These are phyloP conservation scores for Besnoitia besnoiti DNA, from an alignment of 169 alveolate species.

Conservation along the genomic window DNA sequence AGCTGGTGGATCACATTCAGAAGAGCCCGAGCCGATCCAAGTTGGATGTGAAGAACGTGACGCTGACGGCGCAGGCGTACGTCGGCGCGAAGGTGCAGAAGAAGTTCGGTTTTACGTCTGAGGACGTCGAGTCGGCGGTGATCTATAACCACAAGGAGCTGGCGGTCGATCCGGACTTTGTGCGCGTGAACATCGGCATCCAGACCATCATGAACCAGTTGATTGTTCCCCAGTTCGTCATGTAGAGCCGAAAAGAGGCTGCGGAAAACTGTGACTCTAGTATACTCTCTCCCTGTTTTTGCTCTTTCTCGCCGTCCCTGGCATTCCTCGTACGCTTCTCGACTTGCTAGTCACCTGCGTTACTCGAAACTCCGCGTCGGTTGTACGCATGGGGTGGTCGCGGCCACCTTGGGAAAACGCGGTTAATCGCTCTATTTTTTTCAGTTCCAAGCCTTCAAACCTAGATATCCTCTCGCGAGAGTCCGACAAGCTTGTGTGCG, in stretches of 20 bases:
- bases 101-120: slow-evolving; percentile 71
- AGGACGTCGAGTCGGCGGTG: slow-evolving; percentile 78
- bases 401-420: no score
- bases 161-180: slow-evolving; percentile 72
- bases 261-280: no score
- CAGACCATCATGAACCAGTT: slow-evolving; percentile 67
- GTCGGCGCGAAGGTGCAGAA: slow-evolving; percentile 77
- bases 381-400: no score
- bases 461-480: no score
- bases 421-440: no score
- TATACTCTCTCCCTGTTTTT: not conserved
- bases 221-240: slow-evolving; percentile 45
- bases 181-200: slow-evolving; percentile 72
- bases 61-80: slow-evolving; percentile 76
- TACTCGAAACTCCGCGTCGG: no score
- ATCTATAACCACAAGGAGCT: slow-evolving; percentile 71
- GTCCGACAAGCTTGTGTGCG: no score
- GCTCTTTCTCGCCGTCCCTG: not conserved
- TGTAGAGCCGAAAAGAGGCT: not conserved
- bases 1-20: slow-evolving; percentile 68
- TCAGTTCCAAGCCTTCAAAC: no score
- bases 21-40: slow-evolving; percentile 56
- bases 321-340: not conserved
- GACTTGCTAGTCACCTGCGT: not conserved
- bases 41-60: slow-evolving; percentile 71